Evolutionary conservation across 75 land plant genomes (phyloP).

Genomic region (Sequoia sempervirens): DNA sequence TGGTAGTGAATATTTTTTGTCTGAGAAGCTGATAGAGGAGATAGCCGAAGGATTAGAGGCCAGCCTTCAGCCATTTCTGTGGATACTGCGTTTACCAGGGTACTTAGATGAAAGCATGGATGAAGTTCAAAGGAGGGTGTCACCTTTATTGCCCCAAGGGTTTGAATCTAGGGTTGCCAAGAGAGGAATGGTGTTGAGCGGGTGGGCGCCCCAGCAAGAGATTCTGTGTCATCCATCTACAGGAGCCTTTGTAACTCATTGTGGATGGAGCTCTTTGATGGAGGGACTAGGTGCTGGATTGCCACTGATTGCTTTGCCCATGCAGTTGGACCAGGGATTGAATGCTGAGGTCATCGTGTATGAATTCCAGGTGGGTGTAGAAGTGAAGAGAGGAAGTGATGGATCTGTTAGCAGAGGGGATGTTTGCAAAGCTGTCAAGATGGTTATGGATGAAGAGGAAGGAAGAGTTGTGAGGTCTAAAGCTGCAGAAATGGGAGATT

Average conservation of each 20-base stretch:
- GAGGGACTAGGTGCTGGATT: constrained; percentile 17
- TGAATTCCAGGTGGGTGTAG: constrained; percentile 7
- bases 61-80: constrained; percentile 16
- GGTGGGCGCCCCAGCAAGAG: constrained; percentile 17
- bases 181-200: constrained; percentile 11
- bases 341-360: background rate
- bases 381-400: background rate
- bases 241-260: constrained; percentile 19
- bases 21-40: constrained; percentile 10
- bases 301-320: constrained; percentile 16
- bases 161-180: constrained; percentile 9
- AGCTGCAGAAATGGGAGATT: background rate
- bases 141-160: constrained; percentile 9
- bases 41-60: constrained; percentile 17
- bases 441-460: background rate
- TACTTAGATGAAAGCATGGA: too few species aligned
- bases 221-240: constrained; percentile 6
- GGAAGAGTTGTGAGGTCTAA: background rate
- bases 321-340: constrained; percentile 16
- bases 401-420: constrained; percentile 10
- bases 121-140: too few species aligned
- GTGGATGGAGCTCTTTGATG: constrained; percentile 20
- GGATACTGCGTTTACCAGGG: constrained; percentile 11
- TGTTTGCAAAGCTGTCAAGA: background rate
- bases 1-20: constrained; percentile 15